phyloP scores from a whole-genome alignment of 495 filamentous ascomycete species.

The Glonium stellatum region DNA sequence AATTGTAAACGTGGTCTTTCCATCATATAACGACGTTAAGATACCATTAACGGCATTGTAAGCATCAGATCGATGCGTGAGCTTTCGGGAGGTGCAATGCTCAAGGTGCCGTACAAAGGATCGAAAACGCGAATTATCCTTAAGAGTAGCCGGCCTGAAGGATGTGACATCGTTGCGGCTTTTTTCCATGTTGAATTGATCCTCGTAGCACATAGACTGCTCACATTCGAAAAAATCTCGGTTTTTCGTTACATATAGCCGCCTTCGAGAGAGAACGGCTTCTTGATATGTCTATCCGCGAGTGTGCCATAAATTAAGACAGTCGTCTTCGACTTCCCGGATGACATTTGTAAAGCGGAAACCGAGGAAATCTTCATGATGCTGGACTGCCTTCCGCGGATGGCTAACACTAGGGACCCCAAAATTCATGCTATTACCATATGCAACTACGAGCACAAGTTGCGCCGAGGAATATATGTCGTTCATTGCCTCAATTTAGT shows the following conservation, averaged over 20 bases:
- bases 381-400: not conserved
- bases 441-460: not conserved
- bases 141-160: not conserved
- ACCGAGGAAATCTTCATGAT: not conserved
- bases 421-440: not conserved
- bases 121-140: not conserved
- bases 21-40: not conserved
- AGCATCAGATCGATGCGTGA: not conserved
- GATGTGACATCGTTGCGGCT: not conserved
- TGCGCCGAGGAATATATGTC: not conserved
- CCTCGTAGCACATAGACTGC: not conserved
- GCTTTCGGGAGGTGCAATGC: not conserved
- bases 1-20: not conserved
- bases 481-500: not conserved
- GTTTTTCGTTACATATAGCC: not conserved
- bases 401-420: not conserved
- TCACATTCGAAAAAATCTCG: not conserved
- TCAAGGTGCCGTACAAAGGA: not conserved
- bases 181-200: not conserved
- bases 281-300: conserved; percentile 1
- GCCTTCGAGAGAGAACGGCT: not conserved
- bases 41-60: not conserved
- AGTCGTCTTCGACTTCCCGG: not conserved
- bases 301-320: not conserved
- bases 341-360: not conserved